Percentiles rank a stretch among this genome's conserved stretches.
Evolutionary conservation across 2,329 filamentous ascomycete genomes (phyloP).

Genomic region (Colletotrichum navitas): DNA sequence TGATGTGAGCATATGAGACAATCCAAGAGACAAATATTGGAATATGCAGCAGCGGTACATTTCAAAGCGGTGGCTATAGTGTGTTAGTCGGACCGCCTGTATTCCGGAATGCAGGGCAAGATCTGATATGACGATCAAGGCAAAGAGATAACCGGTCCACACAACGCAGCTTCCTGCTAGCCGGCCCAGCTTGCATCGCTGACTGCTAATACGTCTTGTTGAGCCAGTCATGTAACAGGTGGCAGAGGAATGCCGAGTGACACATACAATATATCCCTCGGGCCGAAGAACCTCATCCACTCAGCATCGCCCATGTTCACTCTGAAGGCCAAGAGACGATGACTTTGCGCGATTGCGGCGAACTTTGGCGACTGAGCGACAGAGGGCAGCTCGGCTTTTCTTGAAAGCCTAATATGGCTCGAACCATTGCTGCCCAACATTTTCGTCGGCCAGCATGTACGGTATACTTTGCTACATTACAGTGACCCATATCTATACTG

Average conservation of each 20-base stretch:
- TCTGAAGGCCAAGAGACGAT: conserved; percentile 11
- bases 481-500: background rate
- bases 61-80: background rate
- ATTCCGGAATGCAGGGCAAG: background rate
- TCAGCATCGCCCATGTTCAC: background rate
- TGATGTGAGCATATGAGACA: conserved; percentile 16
- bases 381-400: background rate
- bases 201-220: conserved; percentile 11
- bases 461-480: background rate
- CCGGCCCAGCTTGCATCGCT: conserved; percentile 4
- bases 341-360: background rate
- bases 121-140: conserved; percentile 32
- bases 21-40: conserved; percentile 5
- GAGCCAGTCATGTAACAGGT: background rate
- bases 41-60: background rate
- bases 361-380: background rate
- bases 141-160: background rate
- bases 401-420: background rate
- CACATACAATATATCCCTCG: background rate
- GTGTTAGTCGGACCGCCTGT: background rate
- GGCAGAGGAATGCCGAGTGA: background rate
- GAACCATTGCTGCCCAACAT: conserved; percentile 9
- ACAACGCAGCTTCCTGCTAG: conserved; percentile 1
- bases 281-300: conserved; percentile 12
- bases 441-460: background rate